Base-by-base conservation (phyloP, 345 rosid genomes). In the Streptanthus diversifolius region DNA sequence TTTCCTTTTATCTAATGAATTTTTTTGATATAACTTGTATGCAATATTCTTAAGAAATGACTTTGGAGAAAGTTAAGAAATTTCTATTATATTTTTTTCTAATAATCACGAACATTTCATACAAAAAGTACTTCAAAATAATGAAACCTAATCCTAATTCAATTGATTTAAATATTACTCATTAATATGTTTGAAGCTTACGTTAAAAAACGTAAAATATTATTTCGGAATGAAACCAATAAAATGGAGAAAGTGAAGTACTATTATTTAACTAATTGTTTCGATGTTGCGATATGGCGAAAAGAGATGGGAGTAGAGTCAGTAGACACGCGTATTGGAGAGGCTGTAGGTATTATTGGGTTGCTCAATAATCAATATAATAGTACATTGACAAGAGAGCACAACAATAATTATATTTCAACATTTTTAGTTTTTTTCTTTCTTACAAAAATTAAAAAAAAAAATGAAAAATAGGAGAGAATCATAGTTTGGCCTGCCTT, bases 281-380 rank as follows among this genome's bases (percentile, higher is more conserved):
- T n/a, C n/a, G n/a, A n/a, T n/a, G n/a, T n/a, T n/a, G n/a, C n/a
- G n/a, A n/a, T n/a, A n/a, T n/a, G n/a, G n/a, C n/a, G n/a, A n/a
- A 58, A 11, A 21, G 61, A 48, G 54, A 61, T 58, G 67, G 44
- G 19, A 19, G 54, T 65, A 45, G 32, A 36, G 78, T 15, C 2
- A 14, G n/a, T 30, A 74, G 69, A 75, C 79, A 75, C 69, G 73
- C 73, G 63, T 68, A 51, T 67, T 40, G 73, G 68, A 51, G 56
- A 59, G 15, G 68, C 32, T 75, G 63, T 49, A 48, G 13, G 72
- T 19, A 57, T 37, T 66, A 32, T 74, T 40, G 63, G 63, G 68
- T 67, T 67, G 29, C 73, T 67, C 63, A 59, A 74, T 40, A 29
- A 67, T 74, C 68, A 74, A 66, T 66, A 74, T 35, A 36, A 12